Base-by-base conservation (phyloP, 164 flowering plant species). In the Cinnamomum chago region DNA sequence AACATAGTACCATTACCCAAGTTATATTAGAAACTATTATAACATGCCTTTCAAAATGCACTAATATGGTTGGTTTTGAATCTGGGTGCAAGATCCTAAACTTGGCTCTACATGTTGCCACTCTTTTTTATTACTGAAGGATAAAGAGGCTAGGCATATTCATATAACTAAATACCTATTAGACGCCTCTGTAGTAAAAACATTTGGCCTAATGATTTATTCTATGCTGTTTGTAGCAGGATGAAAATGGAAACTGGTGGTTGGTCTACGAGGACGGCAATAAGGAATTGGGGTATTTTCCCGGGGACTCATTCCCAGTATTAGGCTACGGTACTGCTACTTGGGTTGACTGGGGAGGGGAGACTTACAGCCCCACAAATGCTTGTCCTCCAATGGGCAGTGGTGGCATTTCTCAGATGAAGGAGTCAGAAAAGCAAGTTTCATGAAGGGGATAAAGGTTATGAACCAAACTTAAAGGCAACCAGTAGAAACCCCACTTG, bases 221-320 rank as follows among this genome's bases (percentile, higher is more conserved):
- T 5, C 40, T 35, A 35, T 35, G 40, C 9, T 35, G 40, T 35
- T 35, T 35, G 40, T 35, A 35, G n/a, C 67, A 65, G 67, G 67
- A 65, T 65, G 15, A 3, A 65, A 25, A 23, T 23, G 67, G 67
- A n/a, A 25, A 65, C 24, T 65, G 67, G 67, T 65, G 67, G 67
- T 25, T 65, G 30, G 10, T 24, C 7, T n/a, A 7, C 3, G 67
- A 27, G 1, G 30, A 65, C 18, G 24, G 25, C 18, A 65, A 65
- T 13, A 58, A 2, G 9, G 5, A 58, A 58, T 27, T 65, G 67
- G 67, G 67, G 5, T 65, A 65, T 23, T 25, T 23, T 23, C 67
- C 67, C 11, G 25, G 24, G 18, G 22, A 23, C 12, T 9, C 13
- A 0, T 65, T 65, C 28, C 9, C 67, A 23, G 13, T 3, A 13